A percentile compares a stretch with the other conserved stretches of the same genome.
Conservation (phyloP, 202 grass and related monocot species). For the Setaria italica region DNA sequence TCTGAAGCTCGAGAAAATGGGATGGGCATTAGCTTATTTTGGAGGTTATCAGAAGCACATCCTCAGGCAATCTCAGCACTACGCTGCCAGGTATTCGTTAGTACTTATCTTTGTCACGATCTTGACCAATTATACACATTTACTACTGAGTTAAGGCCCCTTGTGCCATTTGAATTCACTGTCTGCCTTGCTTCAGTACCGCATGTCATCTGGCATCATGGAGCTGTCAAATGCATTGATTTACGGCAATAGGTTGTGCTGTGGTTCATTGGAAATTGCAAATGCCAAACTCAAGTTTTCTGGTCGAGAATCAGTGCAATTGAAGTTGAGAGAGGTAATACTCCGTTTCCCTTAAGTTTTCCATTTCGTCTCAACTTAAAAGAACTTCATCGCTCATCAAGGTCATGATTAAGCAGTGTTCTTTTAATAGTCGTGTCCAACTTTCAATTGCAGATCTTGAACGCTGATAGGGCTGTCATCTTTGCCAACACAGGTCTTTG, state of each 20-base stretch:
- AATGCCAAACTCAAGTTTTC: constrained; percentile 77
- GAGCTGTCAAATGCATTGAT: constrained; percentile 89
- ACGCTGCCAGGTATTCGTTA: constrained; percentile 70
- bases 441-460: constrained; percentile 75
- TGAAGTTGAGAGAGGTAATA: constrained; percentile 81
- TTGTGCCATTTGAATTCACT: constrained; percentile 41
- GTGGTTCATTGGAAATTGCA: constrained; percentile 86
- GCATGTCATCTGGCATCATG: constrained; percentile 98
- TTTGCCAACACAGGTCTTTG: constrained; percentile 83
- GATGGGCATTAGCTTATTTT: constrained; percentile 94
- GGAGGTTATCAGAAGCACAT: constrained; percentile 95
- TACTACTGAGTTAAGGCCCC: constrained; percentile 35
- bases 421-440: constrained; percentile 13
- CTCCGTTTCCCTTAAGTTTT: constrained; percentile 22
- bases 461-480: constrained; percentile 71
- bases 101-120: constrained; percentile 29
- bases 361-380: constrained; percentile 37
- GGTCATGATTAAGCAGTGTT: constrained; percentile 27
- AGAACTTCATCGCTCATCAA: background rate
- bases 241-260: constrained; percentile 82
- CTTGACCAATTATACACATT: constrained; percentile 25
- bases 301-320: constrained; percentile 50
- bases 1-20: constrained; percentile 89
- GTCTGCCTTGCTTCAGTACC: constrained; percentile 69
- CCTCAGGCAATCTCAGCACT: constrained; percentile 93